Conservation (phyloP, 2,329 filamentous ascomycete species). For the Volutella citrinella region DNA sequence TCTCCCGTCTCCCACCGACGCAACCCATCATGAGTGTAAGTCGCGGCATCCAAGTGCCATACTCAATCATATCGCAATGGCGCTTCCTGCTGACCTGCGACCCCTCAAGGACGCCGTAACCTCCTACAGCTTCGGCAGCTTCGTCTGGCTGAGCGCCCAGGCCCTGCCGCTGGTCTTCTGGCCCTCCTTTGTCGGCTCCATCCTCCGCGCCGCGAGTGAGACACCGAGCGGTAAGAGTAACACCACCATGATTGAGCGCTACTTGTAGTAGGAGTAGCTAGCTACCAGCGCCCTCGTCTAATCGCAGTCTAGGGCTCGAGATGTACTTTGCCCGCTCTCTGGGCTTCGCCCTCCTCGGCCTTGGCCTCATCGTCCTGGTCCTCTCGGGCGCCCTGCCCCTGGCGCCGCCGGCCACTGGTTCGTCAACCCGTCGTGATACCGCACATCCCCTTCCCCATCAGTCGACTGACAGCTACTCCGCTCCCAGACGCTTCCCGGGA, state of each 20-base stretch:
- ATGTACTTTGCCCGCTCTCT: slow-evolving; percentile 71
- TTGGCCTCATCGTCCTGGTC: slow-evolving; percentile 63
- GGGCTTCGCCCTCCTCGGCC: slow-evolving; percentile 62
- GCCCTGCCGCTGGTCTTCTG: slow-evolving; percentile 45
- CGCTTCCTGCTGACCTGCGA: too few relatives aligned
- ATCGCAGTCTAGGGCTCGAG: slow-evolving; percentile 49
- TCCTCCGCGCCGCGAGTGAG: slow-evolving; percentile 36
- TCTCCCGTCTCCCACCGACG: too few relatives aligned
- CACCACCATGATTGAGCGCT: not conserved
- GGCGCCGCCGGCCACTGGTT: slow-evolving; percentile 45
- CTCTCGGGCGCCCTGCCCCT: slow-evolving; percentile 70
- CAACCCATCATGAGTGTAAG: slow-evolving; percentile 22
- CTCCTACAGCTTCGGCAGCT: slow-evolving; percentile 50
- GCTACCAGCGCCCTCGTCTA: not conserved
- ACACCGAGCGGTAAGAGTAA: slow-evolving; percentile 27
- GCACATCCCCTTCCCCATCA: not conserved
- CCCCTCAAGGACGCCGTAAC: slow-evolving; percentile 50
- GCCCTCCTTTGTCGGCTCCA: slow-evolving; percentile 44
- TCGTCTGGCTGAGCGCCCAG: slow-evolving; percentile 50
- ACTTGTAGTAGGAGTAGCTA: not conserved
- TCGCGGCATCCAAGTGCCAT: too few relatives aligned
- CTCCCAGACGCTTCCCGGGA: slow-evolving; percentile 25
- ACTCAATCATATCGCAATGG: too few relatives aligned
- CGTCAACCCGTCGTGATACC: slow-evolving; percentile 2
- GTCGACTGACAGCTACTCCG: slow-evolving; percentile 2